These are phyloP conservation scores for Fusarium caatingaense DNA, from an alignment of 2,329 filamentous ascomycete species.

Conservation along the genomic window DNA sequence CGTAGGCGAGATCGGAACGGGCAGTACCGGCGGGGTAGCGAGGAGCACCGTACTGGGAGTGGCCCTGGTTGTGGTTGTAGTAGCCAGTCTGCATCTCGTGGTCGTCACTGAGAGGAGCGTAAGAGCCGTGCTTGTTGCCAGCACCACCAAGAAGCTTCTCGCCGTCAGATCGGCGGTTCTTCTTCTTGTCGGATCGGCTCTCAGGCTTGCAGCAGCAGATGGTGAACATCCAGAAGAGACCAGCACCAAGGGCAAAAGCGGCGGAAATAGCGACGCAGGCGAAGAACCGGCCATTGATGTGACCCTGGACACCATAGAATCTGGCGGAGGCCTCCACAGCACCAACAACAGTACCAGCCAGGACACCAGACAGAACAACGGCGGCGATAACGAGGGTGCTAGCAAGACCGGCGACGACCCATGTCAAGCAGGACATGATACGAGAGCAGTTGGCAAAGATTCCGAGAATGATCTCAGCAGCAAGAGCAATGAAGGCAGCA, in stretches of 20 bases:
- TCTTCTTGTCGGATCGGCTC: conserved; percentile 50
- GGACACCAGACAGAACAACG: conserved; percentile 78
- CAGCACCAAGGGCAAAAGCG: conserved; percentile 78
- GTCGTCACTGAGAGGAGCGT: conserved; percentile 52
- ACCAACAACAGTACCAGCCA: conserved; percentile 76
- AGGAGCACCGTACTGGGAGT: conserved; percentile 51
- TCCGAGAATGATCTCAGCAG: conserved; percentile 79
- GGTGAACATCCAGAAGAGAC: conserved; percentile 91
- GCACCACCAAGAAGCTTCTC: conserved; percentile 64
- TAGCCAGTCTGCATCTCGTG: conserved; percentile 53
- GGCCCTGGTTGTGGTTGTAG: conserved; percentile 53
- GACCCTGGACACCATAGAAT: conserved; percentile 75
- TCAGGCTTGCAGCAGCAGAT: conserved; percentile 79
- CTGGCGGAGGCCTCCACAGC: conserved; percentile 65
- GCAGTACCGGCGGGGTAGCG: conserved; percentile 56
- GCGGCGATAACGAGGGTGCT: conserved; percentile 66
- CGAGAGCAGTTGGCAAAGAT: conserved; percentile 86
- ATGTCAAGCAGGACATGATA: conserved; percentile 84
- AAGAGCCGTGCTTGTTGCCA: conserved; percentile 50
- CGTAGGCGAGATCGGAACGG: conserved; percentile 68
- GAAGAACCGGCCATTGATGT: conserved; percentile 77
- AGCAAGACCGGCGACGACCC: conserved; percentile 76
- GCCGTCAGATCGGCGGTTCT: conserved; percentile 52
- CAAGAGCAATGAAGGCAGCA: conserved; percentile 76
- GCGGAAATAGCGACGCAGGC: conserved; percentile 81